Base-by-base conservation (phyloP, 2,329 filamentous ascomycete species). In the Monilinia fructicola region DNA sequence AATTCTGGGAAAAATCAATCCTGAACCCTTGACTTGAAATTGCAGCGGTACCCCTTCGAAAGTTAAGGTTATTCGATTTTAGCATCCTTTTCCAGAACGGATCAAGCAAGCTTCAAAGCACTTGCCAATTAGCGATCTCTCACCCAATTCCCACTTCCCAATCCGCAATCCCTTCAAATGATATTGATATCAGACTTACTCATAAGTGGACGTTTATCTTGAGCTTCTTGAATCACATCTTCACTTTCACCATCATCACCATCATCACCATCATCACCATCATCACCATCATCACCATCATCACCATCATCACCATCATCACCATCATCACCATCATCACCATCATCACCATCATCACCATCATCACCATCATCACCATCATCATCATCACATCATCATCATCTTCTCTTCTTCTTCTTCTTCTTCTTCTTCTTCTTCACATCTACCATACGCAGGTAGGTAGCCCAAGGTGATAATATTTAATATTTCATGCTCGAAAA, bases 61-160 rank as follows among this genome's bases (percentile, higher is more conserved):
- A 35, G 35, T 35, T 35, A 35, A 35, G 31, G 31, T n/a, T 21
- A 46, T 58, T 46, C 5, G 40, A 40, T 40, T 58, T 42, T n/a
- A 14, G 42, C 10, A 31, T 42, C 42, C 21, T 35, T 60, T 48
- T 35, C 21, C 10, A 46, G 42, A 59, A 60, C 18, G 42, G 42
- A 23, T 46, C 56, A 23, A 48, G 18, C 56, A 23, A 48, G 18
- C 42, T 48, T n/a, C 42, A 60, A 60, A 50, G 58, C 58, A 60
- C 58, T 50, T 50, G 58, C 58, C 40, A 50, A 18, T 38, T 23
- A 46, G 42, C 42, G 7, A 60, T 60, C 16, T 23, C 46, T 16
- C n/a, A 31, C 46, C 18, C 14, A 16, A n/a, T 35, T 23, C n/a
- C n/a, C n/a, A n/a, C n/a, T n/a, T n/a, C n/a, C n/a, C n/a, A n/a